phyloP scores from a whole-genome alignment of 2,329 filamentous ascomycete genomes.

The Xylariaceae sp. region DNA sequence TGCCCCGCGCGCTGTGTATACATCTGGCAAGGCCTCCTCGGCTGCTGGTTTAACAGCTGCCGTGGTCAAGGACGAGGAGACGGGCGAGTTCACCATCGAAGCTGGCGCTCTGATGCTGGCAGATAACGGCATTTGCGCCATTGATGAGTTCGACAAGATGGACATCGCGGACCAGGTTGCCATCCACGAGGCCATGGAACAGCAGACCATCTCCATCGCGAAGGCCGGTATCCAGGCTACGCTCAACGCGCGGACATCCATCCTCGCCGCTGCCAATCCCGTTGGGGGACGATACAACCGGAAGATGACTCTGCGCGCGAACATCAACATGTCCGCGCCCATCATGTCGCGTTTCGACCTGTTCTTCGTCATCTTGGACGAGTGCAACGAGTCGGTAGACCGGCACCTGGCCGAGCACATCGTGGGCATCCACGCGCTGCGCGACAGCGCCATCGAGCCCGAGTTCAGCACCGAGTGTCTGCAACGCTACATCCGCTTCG shows the following conservation, averaged over 20 bases:
- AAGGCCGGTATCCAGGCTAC: slow-evolving; percentile 98
- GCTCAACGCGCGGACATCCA: slow-evolving; percentile 89
- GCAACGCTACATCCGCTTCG: slow-evolving; percentile 95
- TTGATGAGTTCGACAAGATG: slow-evolving; percentile 99
- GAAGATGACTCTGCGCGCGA: slow-evolving; percentile 85
- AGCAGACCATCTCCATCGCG: slow-evolving; percentile 97
- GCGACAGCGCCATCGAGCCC: slow-evolving; percentile 84
- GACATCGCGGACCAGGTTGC: slow-evolving; percentile 94
- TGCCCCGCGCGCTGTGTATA: slow-evolving; percentile 94
- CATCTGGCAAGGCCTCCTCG: slow-evolving; percentile 93
- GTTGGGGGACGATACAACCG: slow-evolving; percentile 96
- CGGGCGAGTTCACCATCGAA: slow-evolving; percentile 97
- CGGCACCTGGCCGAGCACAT: slow-evolving; percentile 91
- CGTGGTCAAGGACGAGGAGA: slow-evolving; percentile 97
- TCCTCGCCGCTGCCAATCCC: slow-evolving; percentile 92
- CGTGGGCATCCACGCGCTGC: slow-evolving; percentile 85
- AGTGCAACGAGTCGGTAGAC: slow-evolving; percentile 89
- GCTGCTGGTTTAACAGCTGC: slow-evolving; percentile 95
- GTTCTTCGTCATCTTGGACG: slow-evolving; percentile 96
- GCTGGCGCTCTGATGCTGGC: slow-evolving; percentile 96
- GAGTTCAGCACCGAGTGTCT: slow-evolving; percentile 95
- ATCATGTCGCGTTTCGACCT: slow-evolving; percentile 99
- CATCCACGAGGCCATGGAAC: slow-evolving; percentile 99
- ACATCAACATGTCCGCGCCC: slow-evolving; percentile 97
- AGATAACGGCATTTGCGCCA: slow-evolving; percentile 94